These are phyloP conservation scores for Trapa bicornis DNA, from an alignment of 345 rosid genomes.

Conservation along the genomic window DNA sequence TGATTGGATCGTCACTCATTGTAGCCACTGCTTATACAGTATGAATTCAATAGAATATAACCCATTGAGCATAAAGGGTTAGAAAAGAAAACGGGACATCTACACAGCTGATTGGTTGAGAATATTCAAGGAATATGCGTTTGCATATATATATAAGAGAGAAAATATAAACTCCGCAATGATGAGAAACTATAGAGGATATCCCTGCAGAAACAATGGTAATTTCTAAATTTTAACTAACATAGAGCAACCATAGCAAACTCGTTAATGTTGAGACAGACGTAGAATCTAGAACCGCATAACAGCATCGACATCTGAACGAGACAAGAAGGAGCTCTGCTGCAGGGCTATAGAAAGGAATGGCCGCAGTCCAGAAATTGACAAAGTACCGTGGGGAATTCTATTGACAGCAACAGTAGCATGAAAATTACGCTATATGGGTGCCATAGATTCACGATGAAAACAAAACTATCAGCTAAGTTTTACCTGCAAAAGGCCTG, in stretches of 20 bases:
- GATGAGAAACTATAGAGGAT: neutral
- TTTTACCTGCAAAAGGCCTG: conserved; percentile 35
- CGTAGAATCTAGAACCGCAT: neutral
- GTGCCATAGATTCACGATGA: neutral
- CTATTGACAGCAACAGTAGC: neutral
- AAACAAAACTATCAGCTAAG: neutral
- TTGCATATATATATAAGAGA: neutral
- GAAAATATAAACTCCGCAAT: neutral
- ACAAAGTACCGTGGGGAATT: neutral
- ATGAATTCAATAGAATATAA: neutral
- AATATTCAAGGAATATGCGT: neutral
- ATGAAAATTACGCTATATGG: neutral
- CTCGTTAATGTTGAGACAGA: neutral
- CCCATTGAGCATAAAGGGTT: neutral
- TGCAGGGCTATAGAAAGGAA: neutral
- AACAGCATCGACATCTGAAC: neutral
- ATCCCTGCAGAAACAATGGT: neutral
- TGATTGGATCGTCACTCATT: conserved; percentile 69
- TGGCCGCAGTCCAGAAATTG: neutral
- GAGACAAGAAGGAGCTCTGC: neutral
- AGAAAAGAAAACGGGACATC: neutral
- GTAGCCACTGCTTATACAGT: conserved; percentile 41
- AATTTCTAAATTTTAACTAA: neutral
- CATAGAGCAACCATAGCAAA: neutral
- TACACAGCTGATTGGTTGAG: neutral